These are phyloP conservation scores for Colletotrichum tanaceti DNA, from an alignment of 2,329 filamentous ascomycete genomes.

Conservation along the genomic window DNA sequence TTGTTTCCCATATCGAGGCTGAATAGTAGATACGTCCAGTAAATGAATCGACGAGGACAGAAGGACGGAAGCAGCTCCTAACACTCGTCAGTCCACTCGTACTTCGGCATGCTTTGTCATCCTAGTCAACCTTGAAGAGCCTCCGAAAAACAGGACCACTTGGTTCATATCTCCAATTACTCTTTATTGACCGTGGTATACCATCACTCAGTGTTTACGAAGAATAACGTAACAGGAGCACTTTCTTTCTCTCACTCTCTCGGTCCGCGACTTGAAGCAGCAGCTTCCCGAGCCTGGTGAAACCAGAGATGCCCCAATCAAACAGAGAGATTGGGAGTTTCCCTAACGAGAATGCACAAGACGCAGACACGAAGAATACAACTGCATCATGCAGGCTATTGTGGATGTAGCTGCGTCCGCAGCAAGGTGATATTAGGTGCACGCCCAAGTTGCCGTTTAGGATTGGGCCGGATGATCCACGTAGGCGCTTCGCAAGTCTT, in stretches of 20 bases:
- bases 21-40: constrained; percentile 9
- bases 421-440: constrained; percentile 13
- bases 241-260: too few species aligned
- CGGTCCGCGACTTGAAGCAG: neutral
- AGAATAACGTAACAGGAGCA: too few species aligned
- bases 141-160: constrained; percentile 19
- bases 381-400: constrained; percentile 36
- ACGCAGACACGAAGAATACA: constrained; percentile 26
- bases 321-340: constrained; percentile 3
- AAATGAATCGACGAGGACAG: constrained; percentile 6
- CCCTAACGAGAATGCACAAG: constrained; percentile 4
- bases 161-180: constrained; percentile 16
- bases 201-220: neutral
- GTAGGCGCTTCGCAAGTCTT: constrained; percentile 5
- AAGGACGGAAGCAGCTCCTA: neutral
- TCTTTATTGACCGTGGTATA: neutral
- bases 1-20: constrained; percentile 1
- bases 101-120: constrained; percentile 6
- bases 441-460: constrained; percentile 17
- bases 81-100: constrained; percentile 27
- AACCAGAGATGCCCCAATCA: constrained; percentile 4
- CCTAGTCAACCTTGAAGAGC: constrained; percentile 25
- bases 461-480: constrained; percentile 30
- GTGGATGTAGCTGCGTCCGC: constrained; percentile 29
- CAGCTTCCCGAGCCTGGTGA: constrained; percentile 21